Evolutionary conservation across 768 basidiomycete genomes (phyloP), one percentile per base, ranked within the genome.

Genomic region (Sporobolomyces roseus): DNA sequence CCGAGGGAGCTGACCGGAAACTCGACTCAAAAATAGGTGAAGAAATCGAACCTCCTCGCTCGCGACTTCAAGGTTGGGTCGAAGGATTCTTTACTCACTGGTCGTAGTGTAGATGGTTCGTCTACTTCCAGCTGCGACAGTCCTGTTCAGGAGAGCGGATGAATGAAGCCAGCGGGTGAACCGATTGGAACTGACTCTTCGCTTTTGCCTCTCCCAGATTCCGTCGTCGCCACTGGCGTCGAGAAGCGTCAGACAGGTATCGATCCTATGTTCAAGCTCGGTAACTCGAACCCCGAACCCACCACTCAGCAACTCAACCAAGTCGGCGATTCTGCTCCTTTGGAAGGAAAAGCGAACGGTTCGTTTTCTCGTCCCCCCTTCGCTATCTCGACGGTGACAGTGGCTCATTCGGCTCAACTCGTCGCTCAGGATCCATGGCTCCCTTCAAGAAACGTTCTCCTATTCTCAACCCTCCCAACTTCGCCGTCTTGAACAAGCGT

Each of bases 241-340:
- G 21, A 46, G 29, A 35, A 32, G 8, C 60, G 60, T 36, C 60
- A 49, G 17, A 33, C 32, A 12, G 46, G 48, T 36, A 35, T 17
- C 3, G 8, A 2, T 7, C 33, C 60, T 8, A 48, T 25, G 8
- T 32, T 35, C 4, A 48, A 33, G 23, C 14, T 36, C 3, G 63
- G 63, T 1, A 27, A 17, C 2, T 55, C 63, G 32, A 64, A 64
- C 45, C 63, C 63, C 6, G 32, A 19, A 3, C 45, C 63, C 16
- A 33, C 23, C 13, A 30, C 53, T 2, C 32, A n/a, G 5, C 43
- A 55, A 33, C 17, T 64, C 4, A 64, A 64, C 63, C 33, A 48
- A 3, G 6, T 6, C 21, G 53, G 51, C 29, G 63, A 64, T 27
- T 35, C 29, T 16, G 33, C 41, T 30, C 53, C 63, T 14, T 16